These are phyloP conservation scores for Zygnema circumcarinatum DNA, from an alignment of 139 green algal genomes.

Conservation along the genomic window DNA sequence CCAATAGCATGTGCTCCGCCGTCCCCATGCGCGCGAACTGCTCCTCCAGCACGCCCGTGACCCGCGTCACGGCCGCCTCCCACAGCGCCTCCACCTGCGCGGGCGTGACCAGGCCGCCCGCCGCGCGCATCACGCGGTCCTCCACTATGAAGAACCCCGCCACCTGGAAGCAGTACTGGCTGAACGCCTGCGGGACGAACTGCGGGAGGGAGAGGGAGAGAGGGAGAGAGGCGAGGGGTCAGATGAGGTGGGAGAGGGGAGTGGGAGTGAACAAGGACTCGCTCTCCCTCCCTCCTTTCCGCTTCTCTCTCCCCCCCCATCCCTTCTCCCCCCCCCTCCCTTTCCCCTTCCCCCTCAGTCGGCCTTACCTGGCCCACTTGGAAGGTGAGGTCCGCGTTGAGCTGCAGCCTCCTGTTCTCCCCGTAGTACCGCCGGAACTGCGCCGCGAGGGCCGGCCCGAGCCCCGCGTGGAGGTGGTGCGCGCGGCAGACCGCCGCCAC, in stretches of 20 bases:
- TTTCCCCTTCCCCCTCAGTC: not conserved
- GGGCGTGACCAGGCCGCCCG: conserved; percentile 36
- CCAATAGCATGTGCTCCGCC: conserved; percentile 43
- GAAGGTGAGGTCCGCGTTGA: conserved; percentile 56
- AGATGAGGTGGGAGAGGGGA: not conserved
- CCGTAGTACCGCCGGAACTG: conserved; percentile 56
- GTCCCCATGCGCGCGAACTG: conserved; percentile 50
- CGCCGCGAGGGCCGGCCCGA: conserved; percentile 41
- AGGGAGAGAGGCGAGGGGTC: not conserved
- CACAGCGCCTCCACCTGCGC: conserved; percentile 58
- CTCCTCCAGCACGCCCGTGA: conserved; percentile 54
- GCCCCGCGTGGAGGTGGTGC: conserved; percentile 51
- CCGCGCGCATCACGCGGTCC: conserved; percentile 53
- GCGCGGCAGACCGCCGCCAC: conserved; percentile 53
- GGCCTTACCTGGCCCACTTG: conserved; percentile 35
- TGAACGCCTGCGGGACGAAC: conserved; percentile 35
- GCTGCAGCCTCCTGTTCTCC: conserved; percentile 59
- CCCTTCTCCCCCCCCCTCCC: not conserved
- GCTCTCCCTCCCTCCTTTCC: not conserved
- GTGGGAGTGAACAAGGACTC: not conserved
- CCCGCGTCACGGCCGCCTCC: conserved; percentile 43
- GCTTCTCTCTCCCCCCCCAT: not conserved
- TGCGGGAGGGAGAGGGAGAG: conserved; percentile 10
- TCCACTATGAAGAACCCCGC: conserved; percentile 62
- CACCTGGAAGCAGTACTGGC: conserved; percentile 56